Conservation (phyloP, 768 basidiomycete genomes). For the Pisolithus tinctorius region DNA sequence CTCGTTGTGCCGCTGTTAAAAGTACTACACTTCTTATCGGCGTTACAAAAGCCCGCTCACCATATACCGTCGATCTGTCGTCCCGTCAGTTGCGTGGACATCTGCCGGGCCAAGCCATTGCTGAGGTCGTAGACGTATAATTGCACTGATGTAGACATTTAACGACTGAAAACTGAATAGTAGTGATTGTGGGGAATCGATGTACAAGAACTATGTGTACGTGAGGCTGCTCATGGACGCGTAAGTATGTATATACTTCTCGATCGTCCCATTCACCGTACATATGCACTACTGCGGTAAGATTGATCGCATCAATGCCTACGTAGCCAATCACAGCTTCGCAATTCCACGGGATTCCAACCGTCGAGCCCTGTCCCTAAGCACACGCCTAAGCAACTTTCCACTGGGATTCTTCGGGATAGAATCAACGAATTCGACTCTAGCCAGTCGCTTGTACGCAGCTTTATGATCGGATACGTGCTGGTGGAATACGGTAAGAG, state of each 20-base stretch:
- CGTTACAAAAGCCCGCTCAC: conserved; percentile 42
- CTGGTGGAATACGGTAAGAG: conserved; percentile 21
- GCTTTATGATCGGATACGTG: conserved; percentile 53
- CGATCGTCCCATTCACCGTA: neutral
- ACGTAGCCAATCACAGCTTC: conserved; percentile 19
- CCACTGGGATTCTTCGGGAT: conserved; percentile 70
- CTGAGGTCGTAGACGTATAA: conserved; percentile 91
- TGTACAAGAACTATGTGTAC: neutral
- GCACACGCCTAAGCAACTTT: conserved; percentile 52
- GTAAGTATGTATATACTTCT: conserved; percentile 7
- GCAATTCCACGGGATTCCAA: conserved; percentile 8
- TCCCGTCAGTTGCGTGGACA: conserved; percentile 79
- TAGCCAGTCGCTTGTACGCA: conserved; percentile 53
- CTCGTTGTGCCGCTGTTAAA: too few relatives aligned
- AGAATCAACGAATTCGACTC: conserved; percentile 52
- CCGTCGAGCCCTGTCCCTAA: conserved; percentile 43
- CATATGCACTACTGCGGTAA: too few relatives aligned
- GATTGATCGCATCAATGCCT: neutral
- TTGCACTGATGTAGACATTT: conserved; percentile 43
- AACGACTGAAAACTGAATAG: neutral
- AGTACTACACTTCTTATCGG: too few relatives aligned
- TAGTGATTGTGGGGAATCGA: neutral
- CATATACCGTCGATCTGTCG: conserved; percentile 92
- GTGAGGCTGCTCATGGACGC: conserved; percentile 3
- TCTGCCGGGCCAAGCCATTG: conserved; percentile 72